Base-by-base conservation (phyloP, 768 basidiomycete genomes). In the Rossbeevera mucosa region DNA sequence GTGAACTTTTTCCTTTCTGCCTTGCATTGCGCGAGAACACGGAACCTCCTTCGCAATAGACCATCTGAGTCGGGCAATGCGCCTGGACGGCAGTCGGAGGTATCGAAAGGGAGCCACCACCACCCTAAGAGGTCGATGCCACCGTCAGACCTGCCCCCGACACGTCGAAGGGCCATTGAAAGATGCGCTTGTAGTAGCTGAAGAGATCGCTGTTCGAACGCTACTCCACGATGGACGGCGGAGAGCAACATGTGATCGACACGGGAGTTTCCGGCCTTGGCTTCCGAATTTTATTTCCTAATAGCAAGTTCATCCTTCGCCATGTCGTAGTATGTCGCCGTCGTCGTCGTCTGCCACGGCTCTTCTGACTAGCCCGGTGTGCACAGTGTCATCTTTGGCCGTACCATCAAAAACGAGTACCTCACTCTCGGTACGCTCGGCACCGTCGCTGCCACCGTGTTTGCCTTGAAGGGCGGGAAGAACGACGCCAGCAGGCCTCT, bases 11-110 rank as follows among this genome's bases (percentile, higher is more conserved):
- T 85, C 73, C 83, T 86, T 63, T 94, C 90, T 0, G 91, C 91
- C 74, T 96, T 96, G 74, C 94, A 96, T 62, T 95, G 93, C 0
- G 79, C 91, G 20, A 95, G 67, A 9, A 96, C 78, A 48, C 92
- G 85, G 4, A 94, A 60, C 2, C 90, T 76, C 30, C 77, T 71
- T 21, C 81, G 73, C 4, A 43, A 30, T 0, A 61, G 50, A 1
- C 61, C 65, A 14, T 56, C 24, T 1, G 53, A 20, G 47, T 60
- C 63, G 16, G 38, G 44, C 13, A 64, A 33, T 29, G 63, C 52
- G 4, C 56, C 45, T 16, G 58, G 16, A 20, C 14, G 6, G 0
- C 24, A 16, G 22, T 20, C 24, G 16, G 31, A 9, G 18, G n/a
- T 36, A 7, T 57, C 47, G 30, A 57, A 44, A 24, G 88, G 92